Evolutionary conservation across 345 rosid genomes (phyloP).

Genomic region (Aquilaria yunnanensis): DNA sequence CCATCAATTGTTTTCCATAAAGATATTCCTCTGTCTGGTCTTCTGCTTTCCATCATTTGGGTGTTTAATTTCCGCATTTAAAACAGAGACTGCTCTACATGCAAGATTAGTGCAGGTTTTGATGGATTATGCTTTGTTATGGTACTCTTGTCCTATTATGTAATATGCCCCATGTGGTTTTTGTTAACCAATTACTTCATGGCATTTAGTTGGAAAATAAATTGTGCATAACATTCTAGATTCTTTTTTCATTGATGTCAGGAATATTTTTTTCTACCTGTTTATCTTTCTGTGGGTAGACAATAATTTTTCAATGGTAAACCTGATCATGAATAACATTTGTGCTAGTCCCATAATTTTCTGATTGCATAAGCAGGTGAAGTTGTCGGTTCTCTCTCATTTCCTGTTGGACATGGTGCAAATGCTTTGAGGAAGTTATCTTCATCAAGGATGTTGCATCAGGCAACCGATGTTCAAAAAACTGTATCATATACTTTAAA

Average conservation of each 20-base stretch:
- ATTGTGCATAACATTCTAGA: too few relatives aligned
- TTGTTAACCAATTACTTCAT: too few relatives aligned
- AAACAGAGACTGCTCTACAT: too few relatives aligned
- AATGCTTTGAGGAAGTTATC: conserved; percentile 60
- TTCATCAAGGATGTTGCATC: conserved; percentile 71
- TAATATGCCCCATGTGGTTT: too few relatives aligned
- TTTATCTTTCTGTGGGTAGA: too few relatives aligned
- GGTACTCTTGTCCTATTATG: too few relatives aligned
- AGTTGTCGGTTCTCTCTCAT: conserved; percentile 84
- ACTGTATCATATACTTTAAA: conserved; percentile 48
- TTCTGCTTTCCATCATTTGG: not conserved
- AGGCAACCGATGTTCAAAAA: conserved; percentile 44
- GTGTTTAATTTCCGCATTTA: conserved; percentile 1
- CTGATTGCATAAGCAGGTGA: conserved; percentile 58
- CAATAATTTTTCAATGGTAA: not conserved
- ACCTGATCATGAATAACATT: conserved; percentile 1
- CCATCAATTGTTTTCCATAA: not conserved
- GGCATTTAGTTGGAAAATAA: too few relatives aligned
- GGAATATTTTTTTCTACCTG: too few relatives aligned
- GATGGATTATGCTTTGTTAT: too few relatives aligned
- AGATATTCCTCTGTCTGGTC: not conserved
- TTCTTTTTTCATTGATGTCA: too few relatives aligned
- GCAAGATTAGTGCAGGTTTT: too few relatives aligned
- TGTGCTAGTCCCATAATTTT: conserved; percentile 7
- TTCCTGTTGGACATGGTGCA: conserved; percentile 71